These are phyloP conservation scores for Boletus semigastroideus DNA, from an alignment of 1,284 basidiomycete genomes.

Conservation along the genomic window DNA sequence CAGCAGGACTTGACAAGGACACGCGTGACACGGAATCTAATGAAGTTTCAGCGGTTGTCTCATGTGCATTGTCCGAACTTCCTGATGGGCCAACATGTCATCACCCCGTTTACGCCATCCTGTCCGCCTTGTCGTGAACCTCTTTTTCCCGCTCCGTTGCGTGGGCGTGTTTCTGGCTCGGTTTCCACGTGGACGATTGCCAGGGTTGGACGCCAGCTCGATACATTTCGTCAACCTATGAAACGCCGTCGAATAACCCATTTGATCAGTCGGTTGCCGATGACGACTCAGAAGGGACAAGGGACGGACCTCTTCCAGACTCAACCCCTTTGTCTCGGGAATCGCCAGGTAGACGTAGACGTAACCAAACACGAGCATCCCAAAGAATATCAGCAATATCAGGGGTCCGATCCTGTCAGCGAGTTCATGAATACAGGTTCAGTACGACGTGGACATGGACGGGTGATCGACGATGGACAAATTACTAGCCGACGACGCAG, in stretches of 20 bases:
- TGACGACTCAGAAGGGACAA: not conserved
- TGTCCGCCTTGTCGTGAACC: conserved; percentile 1
- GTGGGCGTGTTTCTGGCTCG: conserved; percentile 12
- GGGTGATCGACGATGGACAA: too few relatives aligned
- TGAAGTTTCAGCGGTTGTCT: too few relatives aligned
- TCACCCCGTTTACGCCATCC: not conserved
- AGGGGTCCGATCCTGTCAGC: conserved; percentile 62
- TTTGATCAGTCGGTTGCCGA: not conserved
- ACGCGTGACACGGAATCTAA: too few relatives aligned
- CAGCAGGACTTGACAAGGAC: not conserved
- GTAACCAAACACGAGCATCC: conserved; percentile 70
- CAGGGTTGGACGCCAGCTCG: conserved; percentile 21
- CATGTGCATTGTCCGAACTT: too few relatives aligned
- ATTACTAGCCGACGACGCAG: too few relatives aligned
- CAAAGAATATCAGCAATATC: conserved; percentile 75
- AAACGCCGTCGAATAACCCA: too few relatives aligned
- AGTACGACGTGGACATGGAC: too few relatives aligned
- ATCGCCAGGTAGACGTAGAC: conserved; percentile 46
- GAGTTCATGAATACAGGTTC: not conserved
- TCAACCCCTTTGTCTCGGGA: conserved; percentile 27
- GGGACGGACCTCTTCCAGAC: conserved; percentile 24
- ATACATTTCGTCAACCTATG: conserved; percentile 27
- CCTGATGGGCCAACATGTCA: too few relatives aligned
- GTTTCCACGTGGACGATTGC: conserved; percentile 19
- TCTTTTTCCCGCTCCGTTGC: conserved; percentile 5